Percentiles rank a stretch among this genome's conserved stretches.
phyloP scores from a whole-genome alignment of 768 basidiomycete species.

The Mycena venus region DNA sequence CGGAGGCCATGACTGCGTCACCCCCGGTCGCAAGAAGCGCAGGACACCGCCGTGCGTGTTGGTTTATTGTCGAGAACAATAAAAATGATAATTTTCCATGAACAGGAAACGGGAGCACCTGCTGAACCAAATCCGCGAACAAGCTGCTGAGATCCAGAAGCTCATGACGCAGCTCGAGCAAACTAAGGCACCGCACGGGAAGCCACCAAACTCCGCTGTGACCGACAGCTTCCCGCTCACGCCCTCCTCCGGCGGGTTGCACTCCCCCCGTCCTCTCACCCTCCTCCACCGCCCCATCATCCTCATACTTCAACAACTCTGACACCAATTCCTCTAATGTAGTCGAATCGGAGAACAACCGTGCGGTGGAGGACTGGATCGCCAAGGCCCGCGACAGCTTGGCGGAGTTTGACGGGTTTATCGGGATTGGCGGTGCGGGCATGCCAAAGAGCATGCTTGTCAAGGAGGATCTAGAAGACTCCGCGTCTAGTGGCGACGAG shows the following conservation, averaged over 20 bases:
- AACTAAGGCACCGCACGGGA: constrained; percentile 45
- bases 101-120: constrained; percentile 84
- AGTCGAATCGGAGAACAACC: constrained; percentile 56
- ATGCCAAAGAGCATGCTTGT: constrained; percentile 66
- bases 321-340: constrained; percentile 42
- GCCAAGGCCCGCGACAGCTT: constrained; percentile 78
- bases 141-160: constrained; percentile 78
- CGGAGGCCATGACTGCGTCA: constrained; percentile 80
- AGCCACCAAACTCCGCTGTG: constrained; percentile 29
- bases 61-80: neutral
- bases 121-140: constrained; percentile 81
- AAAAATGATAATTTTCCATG: neutral
- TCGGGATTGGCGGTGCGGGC: constrained; percentile 70
- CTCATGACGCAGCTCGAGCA: constrained; percentile 78
- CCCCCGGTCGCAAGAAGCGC: constrained; percentile 88
- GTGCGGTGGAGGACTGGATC: constrained; percentile 84
- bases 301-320: constrained; percentile 41
- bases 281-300: constrained; percentile 43
- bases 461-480: constrained; percentile 60
- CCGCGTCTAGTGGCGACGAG: constrained; percentile 52
- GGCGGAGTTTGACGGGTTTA: constrained; percentile 75
- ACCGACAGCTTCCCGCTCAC: constrained; percentile 38
- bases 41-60: constrained; percentile 79
- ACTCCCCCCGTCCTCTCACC: constrained; percentile 56
- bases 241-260: constrained; percentile 43